Conservation (phyloP, 495 filamentous ascomycete genomes). For the Aspergillus kassunensis region DNA sequence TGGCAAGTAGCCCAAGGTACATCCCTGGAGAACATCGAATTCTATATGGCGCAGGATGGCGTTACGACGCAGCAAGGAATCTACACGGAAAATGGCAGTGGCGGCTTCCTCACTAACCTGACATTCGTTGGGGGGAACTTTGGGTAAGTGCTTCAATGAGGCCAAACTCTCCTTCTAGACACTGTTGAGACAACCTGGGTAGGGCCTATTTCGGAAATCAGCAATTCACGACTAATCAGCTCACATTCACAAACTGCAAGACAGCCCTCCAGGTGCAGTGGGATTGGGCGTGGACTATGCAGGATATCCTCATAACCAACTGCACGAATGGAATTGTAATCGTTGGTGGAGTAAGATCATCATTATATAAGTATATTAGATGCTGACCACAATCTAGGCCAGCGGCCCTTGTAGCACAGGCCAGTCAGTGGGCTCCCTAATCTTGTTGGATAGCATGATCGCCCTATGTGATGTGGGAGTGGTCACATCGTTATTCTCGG, state of each 20-base stretch:
- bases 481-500: slow-evolving; percentile 37
- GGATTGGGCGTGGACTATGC: slow-evolving; percentile 55
- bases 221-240: slow-evolving; percentile 49
- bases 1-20: slow-evolving; percentile 42
- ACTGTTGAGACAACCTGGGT: slow-evolving; percentile 19
- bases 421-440: slow-evolving; percentile 61
- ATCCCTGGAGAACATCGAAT: slow-evolving; percentile 46
- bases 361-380: not conserved
- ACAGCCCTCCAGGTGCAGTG: slow-evolving; percentile 51
- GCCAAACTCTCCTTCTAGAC: not conserved
- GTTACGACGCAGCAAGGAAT: slow-evolving; percentile 27
- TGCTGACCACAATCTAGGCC: slow-evolving; percentile 12
- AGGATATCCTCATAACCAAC: slow-evolving; percentile 25
- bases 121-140: slow-evolving; percentile 10
- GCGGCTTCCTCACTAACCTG: slow-evolving; percentile 34
- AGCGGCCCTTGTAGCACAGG: slow-evolving; percentile 16
- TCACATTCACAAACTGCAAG: slow-evolving; percentile 46
- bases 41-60: slow-evolving; percentile 40
- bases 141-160: slow-evolving; percentile 26
- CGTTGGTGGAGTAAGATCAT: slow-evolving; percentile 15
- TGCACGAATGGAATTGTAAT: slow-evolving; percentile 27
- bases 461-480: slow-evolving; percentile 59
- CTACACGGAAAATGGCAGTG: slow-evolving; percentile 5
- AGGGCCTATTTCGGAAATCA: slow-evolving; percentile 48
- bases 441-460: slow-evolving; percentile 64